Percentiles rank a stretch among this genome's conserved stretches.
Conservation (phyloP, 148 eudicot genomes). For the Spergularia bocconei region DNA sequence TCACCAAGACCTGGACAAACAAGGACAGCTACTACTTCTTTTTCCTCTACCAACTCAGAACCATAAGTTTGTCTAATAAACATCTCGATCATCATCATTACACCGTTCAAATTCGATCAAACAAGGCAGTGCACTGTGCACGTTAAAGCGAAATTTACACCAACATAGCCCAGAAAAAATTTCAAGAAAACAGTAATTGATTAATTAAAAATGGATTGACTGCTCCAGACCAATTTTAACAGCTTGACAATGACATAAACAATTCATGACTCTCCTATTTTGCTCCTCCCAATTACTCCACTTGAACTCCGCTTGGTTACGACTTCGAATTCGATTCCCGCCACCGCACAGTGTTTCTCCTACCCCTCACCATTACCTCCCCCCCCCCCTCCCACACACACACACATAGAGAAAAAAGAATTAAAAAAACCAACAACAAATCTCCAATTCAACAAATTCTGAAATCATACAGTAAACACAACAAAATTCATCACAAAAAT, state of each 20-base stretch:
- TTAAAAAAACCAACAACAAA: too few species aligned
- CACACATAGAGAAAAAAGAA: too few species aligned
- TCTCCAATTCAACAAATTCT: too few species aligned
- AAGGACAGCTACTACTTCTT: not conserved
- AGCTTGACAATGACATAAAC: constrained; percentile 16
- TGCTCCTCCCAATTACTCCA: not conserved
- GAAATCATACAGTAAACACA: too few species aligned
- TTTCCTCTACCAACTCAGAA: not conserved
- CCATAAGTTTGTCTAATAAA: not conserved
- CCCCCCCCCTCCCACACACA: too few species aligned
- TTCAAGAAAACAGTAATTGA: not conserved
- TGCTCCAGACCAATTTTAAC: not conserved
- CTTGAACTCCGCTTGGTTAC: not conserved
- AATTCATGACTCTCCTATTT: not conserved
- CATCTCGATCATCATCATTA: not conserved
- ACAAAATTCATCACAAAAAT: too few species aligned
- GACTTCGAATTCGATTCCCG: too few species aligned
- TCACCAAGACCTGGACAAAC: not conserved
- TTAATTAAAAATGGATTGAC: too few species aligned
- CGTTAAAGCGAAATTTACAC: not conserved
- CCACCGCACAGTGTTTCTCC: too few species aligned
- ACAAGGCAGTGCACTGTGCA: not conserved
- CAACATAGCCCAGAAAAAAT: not conserved
- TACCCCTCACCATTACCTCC: too few species aligned
- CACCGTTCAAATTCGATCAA: not conserved